Evolutionary conservation across 768 basidiomycete genomes (phyloP).

Genomic region (Phaffia tasmanica): DNA sequence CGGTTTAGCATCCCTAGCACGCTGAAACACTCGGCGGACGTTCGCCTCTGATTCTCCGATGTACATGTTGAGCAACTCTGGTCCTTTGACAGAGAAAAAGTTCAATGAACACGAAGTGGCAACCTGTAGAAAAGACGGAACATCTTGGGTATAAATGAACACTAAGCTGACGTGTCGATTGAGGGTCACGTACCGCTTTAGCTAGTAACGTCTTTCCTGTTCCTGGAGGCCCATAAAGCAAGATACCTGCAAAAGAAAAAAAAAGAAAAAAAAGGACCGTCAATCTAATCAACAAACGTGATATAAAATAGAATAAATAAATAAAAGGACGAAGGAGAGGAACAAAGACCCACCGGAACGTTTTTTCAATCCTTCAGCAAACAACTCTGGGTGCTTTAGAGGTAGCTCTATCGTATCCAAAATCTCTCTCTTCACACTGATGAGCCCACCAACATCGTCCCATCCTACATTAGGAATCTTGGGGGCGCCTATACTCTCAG

Average conservation of each 20-base stretch:
- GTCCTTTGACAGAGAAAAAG: constrained; percentile 95
- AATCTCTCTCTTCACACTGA: constrained; percentile 77
- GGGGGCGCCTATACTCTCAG: constrained; percentile 90
- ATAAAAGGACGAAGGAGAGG: not conserved
- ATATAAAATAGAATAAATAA: not conserved
- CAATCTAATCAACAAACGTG: not conserved
- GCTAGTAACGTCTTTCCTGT: constrained; percentile 92
- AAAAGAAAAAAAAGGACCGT: constrained; percentile 20
- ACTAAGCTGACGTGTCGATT: not conserved
- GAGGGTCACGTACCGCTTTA: constrained; percentile 53
- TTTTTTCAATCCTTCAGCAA: constrained; percentile 84
- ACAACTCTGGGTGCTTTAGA: constrained; percentile 77
- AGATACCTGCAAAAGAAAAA: constrained; percentile 50
- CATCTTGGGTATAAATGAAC: not conserved
- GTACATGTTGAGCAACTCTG: constrained; percentile 94
- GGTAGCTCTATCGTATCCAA: constrained; percentile 92
- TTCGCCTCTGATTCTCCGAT: constrained; percentile 81
- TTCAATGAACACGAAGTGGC: constrained; percentile 90
- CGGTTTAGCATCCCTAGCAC: constrained; percentile 78
- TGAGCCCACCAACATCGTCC: constrained; percentile 94
- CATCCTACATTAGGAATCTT: constrained; percentile 90
- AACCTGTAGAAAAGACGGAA: constrained; percentile 35
- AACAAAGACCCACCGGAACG: constrained; percentile 57
- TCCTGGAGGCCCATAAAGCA: constrained; percentile 89
- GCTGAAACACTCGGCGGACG: constrained; percentile 63